phyloP scores from a whole-genome alignment of 2,329 filamentous ascomycete species.

The Falciphora oryzae region DNA sequence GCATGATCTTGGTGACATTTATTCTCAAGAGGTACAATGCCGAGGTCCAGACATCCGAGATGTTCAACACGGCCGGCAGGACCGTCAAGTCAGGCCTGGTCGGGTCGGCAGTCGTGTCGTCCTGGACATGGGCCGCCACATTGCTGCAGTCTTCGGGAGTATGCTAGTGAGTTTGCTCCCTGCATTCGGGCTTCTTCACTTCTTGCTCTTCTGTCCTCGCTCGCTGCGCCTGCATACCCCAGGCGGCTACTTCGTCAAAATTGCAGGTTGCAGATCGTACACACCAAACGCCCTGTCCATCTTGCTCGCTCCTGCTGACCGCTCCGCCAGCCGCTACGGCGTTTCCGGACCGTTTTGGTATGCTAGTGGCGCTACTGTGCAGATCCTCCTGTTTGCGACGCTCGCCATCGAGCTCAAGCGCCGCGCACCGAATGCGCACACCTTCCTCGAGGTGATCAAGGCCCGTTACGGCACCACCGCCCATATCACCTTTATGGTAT shows the following conservation, averaged over 20 bases:
- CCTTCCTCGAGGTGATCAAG: conserved; percentile 75
- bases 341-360: conserved; percentile 58
- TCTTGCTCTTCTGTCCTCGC: too few species aligned
- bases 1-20: conserved; percentile 33
- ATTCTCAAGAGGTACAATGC: conserved; percentile 34
- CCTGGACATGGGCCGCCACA: conserved; percentile 90
- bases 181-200: too few species aligned
- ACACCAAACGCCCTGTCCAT: too few species aligned
- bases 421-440: conserved; percentile 80
- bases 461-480: conserved; percentile 69
- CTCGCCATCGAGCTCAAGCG: conserved; percentile 86
- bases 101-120: conserved; percentile 83
- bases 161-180: conserved; percentile 47
- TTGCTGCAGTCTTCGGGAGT: conserved; percentile 75
- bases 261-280: too few species aligned
- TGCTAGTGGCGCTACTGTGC: conserved; percentile 68
- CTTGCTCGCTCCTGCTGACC: too few species aligned
- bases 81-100: conserved; percentile 87
- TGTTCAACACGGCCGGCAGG: conserved; percentile 83
- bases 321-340: conserved; percentile 48
- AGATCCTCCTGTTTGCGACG: conserved; percentile 85
- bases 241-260: too few species aligned
- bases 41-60: conserved; percentile 84
- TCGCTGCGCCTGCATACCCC: too few species aligned
- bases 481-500: conserved; percentile 75